These are phyloP conservation scores for Leptodermis oblonga DNA, from an alignment of 257 asterid species.

Conservation along the genomic window DNA sequence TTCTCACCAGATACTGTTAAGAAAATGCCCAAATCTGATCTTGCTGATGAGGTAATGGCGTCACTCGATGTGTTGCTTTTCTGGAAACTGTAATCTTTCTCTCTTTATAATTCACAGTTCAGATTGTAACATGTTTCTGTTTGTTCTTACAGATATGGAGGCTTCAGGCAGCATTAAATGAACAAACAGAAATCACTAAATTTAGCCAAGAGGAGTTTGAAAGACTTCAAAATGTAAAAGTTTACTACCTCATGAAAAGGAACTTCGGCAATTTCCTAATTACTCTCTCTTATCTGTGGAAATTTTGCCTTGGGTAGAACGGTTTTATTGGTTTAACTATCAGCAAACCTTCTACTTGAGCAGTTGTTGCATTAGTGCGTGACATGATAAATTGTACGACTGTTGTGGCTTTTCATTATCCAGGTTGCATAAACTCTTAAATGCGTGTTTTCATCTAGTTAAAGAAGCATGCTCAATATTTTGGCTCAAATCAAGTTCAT, in stretches of 20 bases:
- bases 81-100: neutral
- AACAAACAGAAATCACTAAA: constrained; percentile 72
- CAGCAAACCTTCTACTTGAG: neutral
- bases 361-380: neutral
- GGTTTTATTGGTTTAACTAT: neutral
- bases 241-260: constrained; percentile 4
- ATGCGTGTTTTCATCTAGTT: neutral
- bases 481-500: neutral
- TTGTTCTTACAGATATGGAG: constrained; percentile 59
- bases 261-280: neutral
- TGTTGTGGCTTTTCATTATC: neutral
- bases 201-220: constrained; percentile 86
- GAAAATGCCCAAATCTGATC: constrained; percentile 85
- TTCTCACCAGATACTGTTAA: constrained; percentile 78
- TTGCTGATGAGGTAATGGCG: constrained; percentile 68
- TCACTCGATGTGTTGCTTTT: constrained; percentile 5
- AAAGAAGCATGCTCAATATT: neutral
- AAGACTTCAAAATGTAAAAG: constrained; percentile 67
- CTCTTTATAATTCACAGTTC: neutral
- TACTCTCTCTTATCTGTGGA: neutral
- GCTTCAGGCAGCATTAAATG: constrained; percentile 68
- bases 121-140: neutral
- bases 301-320: neutral
- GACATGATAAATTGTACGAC: neutral
- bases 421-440: neutral